Base-by-base conservation (phyloP, 768 basidiomycete species). In the Mycena alexandri region DNA sequence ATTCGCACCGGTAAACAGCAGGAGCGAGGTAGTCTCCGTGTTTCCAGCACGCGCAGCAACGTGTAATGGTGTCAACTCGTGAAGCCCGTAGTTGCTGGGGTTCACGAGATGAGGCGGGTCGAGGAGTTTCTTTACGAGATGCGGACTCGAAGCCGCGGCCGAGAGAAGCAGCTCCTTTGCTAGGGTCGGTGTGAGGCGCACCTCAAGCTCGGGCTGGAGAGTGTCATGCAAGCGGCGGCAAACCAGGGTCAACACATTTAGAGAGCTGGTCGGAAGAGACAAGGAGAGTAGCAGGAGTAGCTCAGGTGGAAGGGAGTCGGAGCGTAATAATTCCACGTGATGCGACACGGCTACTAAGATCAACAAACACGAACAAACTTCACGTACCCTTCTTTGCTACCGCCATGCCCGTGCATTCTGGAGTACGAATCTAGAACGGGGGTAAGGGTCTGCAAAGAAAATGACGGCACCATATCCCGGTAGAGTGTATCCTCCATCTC, bases 161-260 rank as follows among this genome's bases (percentile, higher is more conserved):
- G 46, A 57, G 29, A n/a, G 33, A 4, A 58, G 46, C 1, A 65
- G 34, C 7, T 22, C 22, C 17, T 42, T 19, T 0, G 46, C 55
- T 22, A 65, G 36, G 21, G 17, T n/a, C 13, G 54, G 55, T 21
- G 63, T 65, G n/a, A 65, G 24, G 33, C 54, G 63, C 13, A 46
- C 43, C 21, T 65, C 63, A 9, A 65, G 63, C 46, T 65, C 36
- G 8, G 54, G 55, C 47, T 65, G 63, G 9, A 65, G 63, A n/a
- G 57, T 46, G 12, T 55, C 41, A 46, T 41, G 55, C 7, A 65
- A 21, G n/a, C 54, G n/a, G 21, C 10, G 42, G 21, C 44, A 56
- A 21, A 46, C 36, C 19, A 22, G 36, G 11, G 36, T 54, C 16
- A 65, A 43, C 13, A 34, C 16, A 33, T 57, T 65, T 0, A 65